Base-by-base conservation (phyloP, 176 grass and related monocot species). In the Eleusine indica region DNA sequence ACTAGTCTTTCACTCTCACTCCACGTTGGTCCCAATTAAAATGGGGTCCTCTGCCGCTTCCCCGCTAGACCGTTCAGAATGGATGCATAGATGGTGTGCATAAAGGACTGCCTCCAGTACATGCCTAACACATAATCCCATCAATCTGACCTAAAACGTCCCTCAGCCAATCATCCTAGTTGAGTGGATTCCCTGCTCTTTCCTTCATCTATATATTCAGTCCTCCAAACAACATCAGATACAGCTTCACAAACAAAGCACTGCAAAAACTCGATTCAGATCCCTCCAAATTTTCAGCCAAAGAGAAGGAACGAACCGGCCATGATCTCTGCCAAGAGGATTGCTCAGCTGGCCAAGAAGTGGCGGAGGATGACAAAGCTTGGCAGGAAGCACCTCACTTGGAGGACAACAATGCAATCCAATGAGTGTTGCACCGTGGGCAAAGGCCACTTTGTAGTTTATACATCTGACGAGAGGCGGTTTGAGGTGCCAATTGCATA, bases 171-270 rank as follows among this genome's bases (percentile, higher is more conserved):
- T 62, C n/a, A 70, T 76, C 4, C 2, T 41, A 47, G 3, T 17
- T 53, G 51, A 53, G 12, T 4, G 15, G 51, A 53, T 4, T 53
- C 3, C 17, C 8, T 11, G 12, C n/a, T 53, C 7, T n/a, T 61
- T 61, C 57, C 58, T 29, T 62, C n/a, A 43, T 18, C 74, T 84
- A 84, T 84, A 88, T 69, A 88, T 84, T 57, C 30, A 52, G 64
- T 2, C 30, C 42, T 82, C 65, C 7, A 6, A 62, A 70, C 3
- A 77, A 6, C 66, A 82, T 49, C 21, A 29, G 30, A 49, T 71
- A 7, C 74, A 53, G 2, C 53, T 19, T 39, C 68, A 80, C 61
- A 57, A 81, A 17, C n/a, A 82, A 75, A 76, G 64, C 78, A 62
- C 5, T 29, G 13, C 63, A 62, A 63, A 81, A 16, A 53, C 51